Conservation (phyloP, 179 eudicot genomes). For the Beta macrorhiza region DNA sequence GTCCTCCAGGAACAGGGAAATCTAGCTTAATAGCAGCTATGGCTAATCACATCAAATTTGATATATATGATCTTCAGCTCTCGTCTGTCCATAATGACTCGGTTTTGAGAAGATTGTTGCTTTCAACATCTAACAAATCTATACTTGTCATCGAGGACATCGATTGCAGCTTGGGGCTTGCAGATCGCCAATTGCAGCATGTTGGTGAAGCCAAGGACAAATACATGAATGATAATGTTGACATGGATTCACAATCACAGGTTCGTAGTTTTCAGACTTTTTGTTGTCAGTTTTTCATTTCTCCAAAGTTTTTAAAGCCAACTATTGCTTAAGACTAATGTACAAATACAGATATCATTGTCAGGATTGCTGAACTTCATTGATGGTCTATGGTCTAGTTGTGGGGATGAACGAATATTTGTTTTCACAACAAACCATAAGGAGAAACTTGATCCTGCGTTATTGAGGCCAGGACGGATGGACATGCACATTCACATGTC, state of each 20-base stretch:
- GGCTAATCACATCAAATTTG: conserved; percentile 42
- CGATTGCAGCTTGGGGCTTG: conserved; percentile 37
- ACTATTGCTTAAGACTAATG: not conserved
- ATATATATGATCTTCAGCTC: conserved; percentile 47
- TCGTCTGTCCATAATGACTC: conserved; percentile 33
- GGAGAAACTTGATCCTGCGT: conserved; percentile 43
- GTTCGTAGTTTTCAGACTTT: not conserved
- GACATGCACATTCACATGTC: conserved; percentile 47
- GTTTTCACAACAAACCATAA: conserved; percentile 46
- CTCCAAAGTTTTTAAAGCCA: not conserved
- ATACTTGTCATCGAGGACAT: conserved; percentile 48
- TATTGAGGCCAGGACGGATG: conserved; percentile 43
- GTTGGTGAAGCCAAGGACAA: conserved; percentile 2
- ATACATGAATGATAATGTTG: not conserved
- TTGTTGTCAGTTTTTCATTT: not conserved
- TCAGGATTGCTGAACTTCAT: conserved; percentile 39
- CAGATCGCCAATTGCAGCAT: conserved; percentile 23
- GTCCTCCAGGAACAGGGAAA: conserved; percentile 52
- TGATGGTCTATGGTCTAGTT: conserved; percentile 45
- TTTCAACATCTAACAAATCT: conserved; percentile 31
- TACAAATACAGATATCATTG: conserved; percentile 31
- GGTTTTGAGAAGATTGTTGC: conserved; percentile 34
- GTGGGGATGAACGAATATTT: conserved; percentile 42
- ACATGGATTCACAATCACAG: conserved; percentile 16
- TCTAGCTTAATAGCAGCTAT: conserved; percentile 52